A percentile compares a stretch with the other conserved stretches of the same genome.
Conservation (phyloP, 805 yeast species). For the Kazachstania africana region DNA sequence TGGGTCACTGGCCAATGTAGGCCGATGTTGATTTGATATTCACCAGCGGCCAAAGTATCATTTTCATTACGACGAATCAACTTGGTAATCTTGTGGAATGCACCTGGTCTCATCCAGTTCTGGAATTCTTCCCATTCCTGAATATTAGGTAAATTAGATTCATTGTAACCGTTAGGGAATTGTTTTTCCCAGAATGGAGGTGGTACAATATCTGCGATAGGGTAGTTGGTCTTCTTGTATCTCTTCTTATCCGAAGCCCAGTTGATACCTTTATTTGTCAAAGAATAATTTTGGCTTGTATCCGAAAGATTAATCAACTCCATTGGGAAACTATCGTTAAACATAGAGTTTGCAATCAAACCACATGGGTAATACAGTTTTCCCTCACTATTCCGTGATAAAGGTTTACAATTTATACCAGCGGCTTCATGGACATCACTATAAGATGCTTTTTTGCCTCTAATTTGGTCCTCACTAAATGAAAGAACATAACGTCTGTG, state of each 20-base stretch:
- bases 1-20: slow-evolving; percentile 69
- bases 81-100: slow-evolving; percentile 56
- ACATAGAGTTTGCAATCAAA: slow-evolving; percentile 79
- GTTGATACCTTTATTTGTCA: slow-evolving; percentile 54
- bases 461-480: slow-evolving; percentile 73
- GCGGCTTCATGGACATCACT: slow-evolving; percentile 37
- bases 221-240: slow-evolving; percentile 63
- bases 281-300: slow-evolving; percentile 26
- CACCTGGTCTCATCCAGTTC: slow-evolving; percentile 94
- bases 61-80: slow-evolving; percentile 52
- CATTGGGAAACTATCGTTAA: slow-evolving; percentile 71
- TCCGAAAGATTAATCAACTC: slow-evolving; percentile 20
- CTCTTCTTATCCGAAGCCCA: slow-evolving; percentile 72
- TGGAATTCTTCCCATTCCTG: slow-evolving; percentile 73
- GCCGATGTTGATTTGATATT: slow-evolving; percentile 54
- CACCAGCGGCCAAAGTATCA: slow-evolving; percentile 43
- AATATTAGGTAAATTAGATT: slow-evolving; percentile 64
- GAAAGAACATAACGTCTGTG: slow-evolving; percentile 90
- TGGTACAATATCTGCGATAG: slow-evolving; percentile 64
- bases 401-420: slow-evolving; percentile 53
- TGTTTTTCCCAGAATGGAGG: slow-evolving; percentile 82
- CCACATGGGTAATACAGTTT: slow-evolving; percentile 87
- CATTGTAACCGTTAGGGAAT: slow-evolving; percentile 86
- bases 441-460: slow-evolving; percentile 57
- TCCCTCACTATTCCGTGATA: slow-evolving; percentile 40